phyloP scores from a whole-genome alignment of 2,329 filamentous ascomycete genomes.

The Apiospora hydei region DNA sequence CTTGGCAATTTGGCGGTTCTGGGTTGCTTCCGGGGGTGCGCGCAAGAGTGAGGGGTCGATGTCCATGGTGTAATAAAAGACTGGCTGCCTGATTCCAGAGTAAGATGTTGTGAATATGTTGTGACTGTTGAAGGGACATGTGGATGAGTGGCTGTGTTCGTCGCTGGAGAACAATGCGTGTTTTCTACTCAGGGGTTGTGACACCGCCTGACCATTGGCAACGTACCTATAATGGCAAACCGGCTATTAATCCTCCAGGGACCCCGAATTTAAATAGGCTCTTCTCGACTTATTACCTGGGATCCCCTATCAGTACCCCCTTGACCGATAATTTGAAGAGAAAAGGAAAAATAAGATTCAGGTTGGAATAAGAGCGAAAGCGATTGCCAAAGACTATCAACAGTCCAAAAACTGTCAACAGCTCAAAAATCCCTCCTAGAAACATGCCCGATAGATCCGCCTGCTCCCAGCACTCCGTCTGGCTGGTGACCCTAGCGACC shows the following conservation, averaged over 20 bases:
- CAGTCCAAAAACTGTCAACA: too few relatives aligned
- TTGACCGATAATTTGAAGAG: too few relatives aligned
- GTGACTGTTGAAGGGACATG: neutral
- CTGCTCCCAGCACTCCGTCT: conserved; percentile 12
- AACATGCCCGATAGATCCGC: neutral
- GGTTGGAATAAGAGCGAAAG: neutral
- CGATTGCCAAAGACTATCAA: too few relatives aligned
- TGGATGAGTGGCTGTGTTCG: too few relatives aligned
- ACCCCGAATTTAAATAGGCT: too few relatives aligned
- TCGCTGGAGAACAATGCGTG: neutral
- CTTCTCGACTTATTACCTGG: too few relatives aligned
- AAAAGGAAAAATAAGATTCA: too few relatives aligned
- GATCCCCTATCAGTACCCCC: too few relatives aligned
- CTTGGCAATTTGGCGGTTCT: conserved; percentile 1
- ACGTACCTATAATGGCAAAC: neutral
- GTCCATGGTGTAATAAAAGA: neutral
- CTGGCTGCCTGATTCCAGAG: neutral
- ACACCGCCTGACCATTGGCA: neutral
- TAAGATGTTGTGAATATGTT: neutral
- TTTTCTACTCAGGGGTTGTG: neutral
- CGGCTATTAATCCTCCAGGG: neutral
- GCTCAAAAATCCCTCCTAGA: neutral
- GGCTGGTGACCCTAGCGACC: neutral
- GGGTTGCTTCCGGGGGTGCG: neutral
- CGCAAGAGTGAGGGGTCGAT: neutral